Evolutionary conservation across 495 filamentous ascomycete genomes (phyloP), one percentile per base, ranked within the genome.

Genomic region (Polyplosphaeria fusca): DNA sequence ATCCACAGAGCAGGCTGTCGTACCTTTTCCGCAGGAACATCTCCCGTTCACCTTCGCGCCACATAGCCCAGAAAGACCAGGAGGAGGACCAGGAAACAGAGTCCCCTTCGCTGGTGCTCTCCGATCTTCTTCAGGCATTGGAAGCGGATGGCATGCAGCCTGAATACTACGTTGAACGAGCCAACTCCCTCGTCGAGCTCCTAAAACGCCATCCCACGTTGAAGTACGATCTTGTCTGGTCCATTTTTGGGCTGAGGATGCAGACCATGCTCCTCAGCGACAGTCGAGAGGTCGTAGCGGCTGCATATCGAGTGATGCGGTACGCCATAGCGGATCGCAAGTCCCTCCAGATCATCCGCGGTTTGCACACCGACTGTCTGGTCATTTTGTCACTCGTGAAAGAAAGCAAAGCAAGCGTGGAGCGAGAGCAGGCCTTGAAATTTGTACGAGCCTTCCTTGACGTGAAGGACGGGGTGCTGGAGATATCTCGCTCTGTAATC

Each of bases 371-470:
- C 2, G 93, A 98, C 68, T 88, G 91, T 65, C 77, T 97, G 23
- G 91, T 95, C 5, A 90, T 94, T 47, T 71, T 91, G 67, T 96
- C 93, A 5, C 78, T 98, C 23, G 87, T 91, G 58, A 96, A 96
- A 67, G 91, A 96, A 67, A 86, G 88, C 67, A 96, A 95, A 67
- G 86, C 92, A 11, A 93, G 89, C 67, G 89, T 98, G 40, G 93
- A 98, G 73, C 84, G 93, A 42, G 93, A 98, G 68, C 93, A 98
- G 71, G 93, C 93, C 0, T 71, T 98, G 60, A 98, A 98, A 68
- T 96, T 98, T 71, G 88, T 96, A 22, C 82, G 93, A 52, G 89
- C 91, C 5, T 98, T 98, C 69, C 75, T 98, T 22, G 94, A 97
- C 60, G 89, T 98, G 62, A 95, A 96, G 66, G 89, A 89, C 60